phyloP scores from a whole-genome alignment of 805 yeast species.

The Ogataea corticis region DNA sequence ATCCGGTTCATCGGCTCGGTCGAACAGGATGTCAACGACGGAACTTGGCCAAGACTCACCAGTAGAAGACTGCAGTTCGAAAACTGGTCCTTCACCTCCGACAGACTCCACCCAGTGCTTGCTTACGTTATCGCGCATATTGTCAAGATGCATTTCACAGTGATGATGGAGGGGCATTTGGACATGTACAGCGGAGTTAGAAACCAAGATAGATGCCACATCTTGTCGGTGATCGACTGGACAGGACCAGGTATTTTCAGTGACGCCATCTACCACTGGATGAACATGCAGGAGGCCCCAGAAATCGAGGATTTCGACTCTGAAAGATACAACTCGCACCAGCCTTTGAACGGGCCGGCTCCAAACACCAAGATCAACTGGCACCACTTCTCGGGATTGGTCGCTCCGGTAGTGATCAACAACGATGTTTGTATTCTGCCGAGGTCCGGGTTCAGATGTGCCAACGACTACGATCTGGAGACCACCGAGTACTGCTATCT shows the following conservation, averaged over 20 bases:
- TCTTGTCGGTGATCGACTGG: slow-evolving; percentile 81
- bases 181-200: slow-evolving; percentile 18
- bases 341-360: slow-evolving; percentile 19
- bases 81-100: slow-evolving; percentile 90
- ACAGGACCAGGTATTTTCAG: slow-evolving; percentile 94
- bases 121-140: slow-evolving; percentile 74
- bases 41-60: slow-evolving; percentile 84
- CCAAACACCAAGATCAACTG: slow-evolving; percentile 20
- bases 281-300: slow-evolving; percentile 29
- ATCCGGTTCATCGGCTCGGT: slow-evolving; percentile 83
- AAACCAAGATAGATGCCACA: slow-evolving; percentile 52
- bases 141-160: slow-evolving; percentile 65
- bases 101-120: slow-evolving; percentile 82
- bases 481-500: slow-evolving; percentile 27
- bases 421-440: slow-evolving; percentile 25
- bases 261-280: slow-evolving; percentile 53
- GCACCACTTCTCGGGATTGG: slow-evolving; percentile 23
- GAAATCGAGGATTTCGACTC: slow-evolving; percentile 14
- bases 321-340: slow-evolving; percentile 12
- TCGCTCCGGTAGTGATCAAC: slow-evolving; percentile 20
- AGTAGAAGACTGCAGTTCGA: slow-evolving; percentile 88
- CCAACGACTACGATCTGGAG: slow-evolving; percentile 27
- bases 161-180: slow-evolving; percentile 46
- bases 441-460: slow-evolving; percentile 17
- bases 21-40: slow-evolving; percentile 91